These are phyloP conservation scores for Ceratocystis ficicola DNA, from an alignment of 2,329 filamentous ascomycete genomes.

Conservation along the genomic window DNA sequence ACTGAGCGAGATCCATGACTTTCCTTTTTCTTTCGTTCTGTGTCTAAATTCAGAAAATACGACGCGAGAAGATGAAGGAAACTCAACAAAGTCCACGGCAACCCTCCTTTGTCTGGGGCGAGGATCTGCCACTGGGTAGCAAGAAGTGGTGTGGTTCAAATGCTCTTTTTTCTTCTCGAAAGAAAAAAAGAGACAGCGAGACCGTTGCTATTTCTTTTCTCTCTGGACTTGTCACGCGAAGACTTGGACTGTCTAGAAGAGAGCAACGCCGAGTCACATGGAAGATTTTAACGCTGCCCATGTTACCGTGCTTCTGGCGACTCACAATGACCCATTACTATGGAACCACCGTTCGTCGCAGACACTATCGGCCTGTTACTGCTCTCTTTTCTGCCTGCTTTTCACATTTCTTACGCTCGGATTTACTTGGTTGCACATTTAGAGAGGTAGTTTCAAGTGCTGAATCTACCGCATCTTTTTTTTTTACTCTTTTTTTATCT, in stretches of 20 bases:
- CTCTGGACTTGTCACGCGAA: not conserved
- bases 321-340: not conserved
- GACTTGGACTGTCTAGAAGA: not conserved
- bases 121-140: no score
- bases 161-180: no score
- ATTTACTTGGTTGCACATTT: constrained; percentile 12
- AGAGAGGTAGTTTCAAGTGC: constrained; percentile 14
- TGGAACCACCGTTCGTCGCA: not conserved
- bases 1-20: constrained; percentile 14
- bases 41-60: not conserved
- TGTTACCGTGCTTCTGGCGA: constrained; percentile 5
- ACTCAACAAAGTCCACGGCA: not conserved
- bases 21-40: not conserved
- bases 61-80: not conserved
- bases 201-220: not conserved
- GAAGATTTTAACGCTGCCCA: not conserved
- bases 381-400: constrained; percentile 8
- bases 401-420: constrained; percentile 5
- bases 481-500: not conserved
- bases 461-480: constrained; percentile 17
- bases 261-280: not conserved
- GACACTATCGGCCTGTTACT: constrained; percentile 1
- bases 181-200: not conserved
- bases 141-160: no score
- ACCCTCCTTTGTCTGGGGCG: not conserved